These are phyloP conservation scores for Datisca glomerata DNA, from an alignment of 306 rosid species.

Conservation along the genomic window DNA sequence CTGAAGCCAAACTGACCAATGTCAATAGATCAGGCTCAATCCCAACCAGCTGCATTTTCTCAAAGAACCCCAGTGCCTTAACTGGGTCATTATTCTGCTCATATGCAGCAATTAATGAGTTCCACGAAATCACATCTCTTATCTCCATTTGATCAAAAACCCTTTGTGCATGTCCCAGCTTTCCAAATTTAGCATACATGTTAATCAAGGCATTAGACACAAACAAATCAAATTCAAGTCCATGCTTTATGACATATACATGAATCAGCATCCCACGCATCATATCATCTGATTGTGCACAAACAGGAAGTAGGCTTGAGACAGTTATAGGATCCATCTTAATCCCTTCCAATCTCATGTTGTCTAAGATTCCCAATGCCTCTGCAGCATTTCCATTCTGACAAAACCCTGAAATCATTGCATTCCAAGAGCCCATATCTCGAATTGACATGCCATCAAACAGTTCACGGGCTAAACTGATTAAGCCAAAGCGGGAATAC, in stretches of 20 bases:
- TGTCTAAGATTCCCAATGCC: conserved; percentile 28
- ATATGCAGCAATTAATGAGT: conserved; percentile 30
- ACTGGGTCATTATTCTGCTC: conserved; percentile 33
- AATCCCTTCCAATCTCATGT: conserved; percentile 31
- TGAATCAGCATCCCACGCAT: conserved; percentile 29
- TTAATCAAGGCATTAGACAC: conserved; percentile 38
- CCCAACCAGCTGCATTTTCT: conserved; percentile 16
- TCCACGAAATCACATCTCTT: conserved; percentile 42
- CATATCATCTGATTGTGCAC: conserved; percentile 23
- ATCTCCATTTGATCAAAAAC: conserved; percentile 24
- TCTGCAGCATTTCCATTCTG: conserved; percentile 29
- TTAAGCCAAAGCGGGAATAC: conserved; percentile 33
- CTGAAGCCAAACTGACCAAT: conserved; percentile 35
- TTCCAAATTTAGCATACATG: conserved; percentile 43
- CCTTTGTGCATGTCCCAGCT: conserved; percentile 19
- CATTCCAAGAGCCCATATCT: conserved; percentile 41
- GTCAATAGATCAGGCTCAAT: conserved; percentile 26
- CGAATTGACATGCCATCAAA: conserved; percentile 27
- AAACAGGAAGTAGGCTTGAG: conserved; percentile 30
- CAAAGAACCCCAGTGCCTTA: conserved; percentile 24
- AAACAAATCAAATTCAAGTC: conserved; percentile 26
- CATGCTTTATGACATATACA: conserved; percentile 33
- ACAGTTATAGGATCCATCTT: conserved; percentile 33
- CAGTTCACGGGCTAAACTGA: conserved; percentile 18
- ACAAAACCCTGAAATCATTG: conserved; percentile 42